These are phyloP conservation scores for Xylariales sp. DNA, from an alignment of 2,329 filamentous ascomycete species.

Conservation along the genomic window DNA sequence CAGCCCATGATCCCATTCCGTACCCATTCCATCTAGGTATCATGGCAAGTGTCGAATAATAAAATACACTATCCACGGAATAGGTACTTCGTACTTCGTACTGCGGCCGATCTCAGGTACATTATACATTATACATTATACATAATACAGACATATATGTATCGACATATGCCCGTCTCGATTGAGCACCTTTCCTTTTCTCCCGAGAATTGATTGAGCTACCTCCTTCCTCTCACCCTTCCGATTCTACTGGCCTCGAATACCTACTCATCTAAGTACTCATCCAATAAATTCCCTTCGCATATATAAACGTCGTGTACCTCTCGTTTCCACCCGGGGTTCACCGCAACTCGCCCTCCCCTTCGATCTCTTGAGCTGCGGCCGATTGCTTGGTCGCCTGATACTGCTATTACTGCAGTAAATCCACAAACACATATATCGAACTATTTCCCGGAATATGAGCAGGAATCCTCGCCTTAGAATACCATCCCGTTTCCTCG, in stretches of 20 bases:
- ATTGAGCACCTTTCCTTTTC: conserved; percentile 38
- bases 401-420: conserved; percentile 35
- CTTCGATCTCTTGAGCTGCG: conserved; percentile 12
- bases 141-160: conserved; percentile 24
- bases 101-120: conserved; percentile 9
- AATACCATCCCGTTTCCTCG: conserved; percentile 40
- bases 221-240: conserved; percentile 34
- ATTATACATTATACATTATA: conserved; percentile 8
- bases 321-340: conserved; percentile 10
- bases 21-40: neutral
- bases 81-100: conserved; percentile 30
- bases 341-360: conserved; percentile 23
- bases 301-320: conserved; percentile 25
- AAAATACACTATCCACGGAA: neutral
- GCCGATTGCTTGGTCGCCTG: conserved; percentile 43
- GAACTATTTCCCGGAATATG: conserved; percentile 43
- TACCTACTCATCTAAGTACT: neutral
- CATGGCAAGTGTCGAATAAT: conserved; percentile 30
- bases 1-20: conserved; percentile 24
- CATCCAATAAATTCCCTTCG: conserved; percentile 7
- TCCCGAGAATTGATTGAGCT: conserved; percentile 43
- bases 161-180: conserved; percentile 30
- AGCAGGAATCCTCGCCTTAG: conserved; percentile 39
- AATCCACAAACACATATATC: conserved; percentile 32
- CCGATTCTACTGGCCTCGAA: conserved; percentile 39